Base-by-base conservation (phyloP, 2,329 filamentous ascomycete genomes). In the Scedosporium dehoogii region DNA sequence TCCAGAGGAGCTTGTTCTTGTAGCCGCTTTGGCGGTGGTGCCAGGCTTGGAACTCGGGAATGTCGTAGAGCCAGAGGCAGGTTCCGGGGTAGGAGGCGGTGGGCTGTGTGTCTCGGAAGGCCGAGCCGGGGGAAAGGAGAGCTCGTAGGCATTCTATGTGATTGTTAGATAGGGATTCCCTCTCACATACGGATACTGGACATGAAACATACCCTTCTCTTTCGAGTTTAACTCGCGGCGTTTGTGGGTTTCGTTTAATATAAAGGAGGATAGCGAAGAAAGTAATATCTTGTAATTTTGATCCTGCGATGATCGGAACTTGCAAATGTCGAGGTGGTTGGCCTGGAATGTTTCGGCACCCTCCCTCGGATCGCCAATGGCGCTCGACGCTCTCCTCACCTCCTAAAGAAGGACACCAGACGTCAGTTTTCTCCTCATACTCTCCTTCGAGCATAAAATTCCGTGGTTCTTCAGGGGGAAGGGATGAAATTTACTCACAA, bases 311-410 rank as follows among this genome's bases (percentile, higher is more conserved):
- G 70, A 72, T 1, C 42, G 67, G 60, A 77, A 78, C 62, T 73
- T 75, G 68, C 74, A 76, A 67, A 79, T 73, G 29, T 73, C 70
- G 0, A 73, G 70, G 63, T 78, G 76, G 4, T 72, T 72, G 5
- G 75, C 74, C 23, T 74, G 70, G 21, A 79, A 66, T 0, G 68
- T 69, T 63, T 73, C 71, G 4, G 69, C 68, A 2, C 64, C 63
- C 58, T 75, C 73, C 5, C 69, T 65, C 1, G 69, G 66, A 21
- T 72, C 70, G 0, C 69, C 72, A n/a, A 74, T 61, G 29, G 66
- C 70, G 59, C 69, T 70, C 1, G 71, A 65, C 29, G 70, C 66
- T 21, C 41, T 46, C 16, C 60, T n/a, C 12, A 62, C 33, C 38
- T 33, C 38, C 60, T 62, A 21, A 18, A 4, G 16, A 18, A 44